phyloP scores from a whole-genome alignment of 2,329 filamentous ascomycete genomes.

The Beauveria scarabaeidicola region DNA sequence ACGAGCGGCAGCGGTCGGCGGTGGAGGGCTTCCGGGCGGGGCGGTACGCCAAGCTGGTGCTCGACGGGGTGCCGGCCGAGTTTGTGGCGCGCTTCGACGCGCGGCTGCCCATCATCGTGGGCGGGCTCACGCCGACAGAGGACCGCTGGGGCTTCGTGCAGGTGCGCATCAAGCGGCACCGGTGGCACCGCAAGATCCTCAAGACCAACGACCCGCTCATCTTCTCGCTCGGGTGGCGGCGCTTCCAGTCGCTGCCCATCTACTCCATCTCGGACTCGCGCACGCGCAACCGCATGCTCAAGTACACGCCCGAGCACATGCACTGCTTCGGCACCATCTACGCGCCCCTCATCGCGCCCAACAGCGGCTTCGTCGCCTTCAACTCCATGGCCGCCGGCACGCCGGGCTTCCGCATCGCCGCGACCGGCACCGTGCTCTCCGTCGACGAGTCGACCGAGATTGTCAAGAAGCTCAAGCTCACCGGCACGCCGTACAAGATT shows the following conservation, averaged over 20 bases:
- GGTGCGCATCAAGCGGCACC: constrained; percentile 90
- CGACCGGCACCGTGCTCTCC: constrained; percentile 84
- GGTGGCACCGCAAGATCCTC: constrained; percentile 98
- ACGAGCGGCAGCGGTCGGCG: constrained; percentile 70
- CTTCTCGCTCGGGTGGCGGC: constrained; percentile 90
- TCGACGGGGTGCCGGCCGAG: constrained; percentile 84
- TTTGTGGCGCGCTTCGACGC: constrained; percentile 79
- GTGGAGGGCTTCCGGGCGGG: constrained; percentile 90
- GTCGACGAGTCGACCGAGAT: constrained; percentile 96
- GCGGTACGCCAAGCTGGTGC: constrained; percentile 83
- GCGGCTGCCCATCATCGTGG: constrained; percentile 75
- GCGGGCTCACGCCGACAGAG: constrained; percentile 87
- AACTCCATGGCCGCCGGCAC: constrained; percentile 79
- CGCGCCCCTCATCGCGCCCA: constrained; percentile 87
- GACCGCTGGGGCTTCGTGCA: constrained; percentile 94
- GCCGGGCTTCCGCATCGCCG: constrained; percentile 87
- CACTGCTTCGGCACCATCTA: constrained; percentile 97
- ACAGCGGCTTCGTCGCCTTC: constrained; percentile 91
- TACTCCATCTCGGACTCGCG: constrained; percentile 94
- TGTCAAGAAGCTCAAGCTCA: constrained; percentile 98
- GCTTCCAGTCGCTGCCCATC: constrained; percentile 86
- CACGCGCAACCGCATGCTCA: constrained; percentile 92
- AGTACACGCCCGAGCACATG: constrained; percentile 99
- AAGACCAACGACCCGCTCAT: constrained; percentile 98
- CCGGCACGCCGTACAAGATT: constrained; percentile 89